Evolutionary conservation across 495 filamentous ascomycete species (phyloP), one percentile per base, ranked within the genome.

Genomic region (Aspergillus sparsus): DNA sequence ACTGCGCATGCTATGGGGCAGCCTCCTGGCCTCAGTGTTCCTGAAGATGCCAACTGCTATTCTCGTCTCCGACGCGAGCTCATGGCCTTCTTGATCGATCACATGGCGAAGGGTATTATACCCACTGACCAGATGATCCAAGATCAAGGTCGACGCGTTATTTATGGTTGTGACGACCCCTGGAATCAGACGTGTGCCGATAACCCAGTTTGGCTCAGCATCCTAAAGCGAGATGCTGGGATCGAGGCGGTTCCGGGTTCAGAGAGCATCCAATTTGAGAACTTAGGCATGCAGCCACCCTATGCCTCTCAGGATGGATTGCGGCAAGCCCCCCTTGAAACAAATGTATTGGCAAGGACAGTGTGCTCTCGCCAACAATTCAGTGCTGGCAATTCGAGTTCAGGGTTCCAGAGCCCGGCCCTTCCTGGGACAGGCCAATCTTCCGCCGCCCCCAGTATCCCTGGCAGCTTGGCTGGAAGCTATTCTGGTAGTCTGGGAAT

Each of bases 111-210:
- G 21, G 86, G 87, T 0, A 55, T 78, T 35, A 70, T 81, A 41
- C 85, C 85, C 6, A 81, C 79, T 33, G 87, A 91, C 65, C 72
- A 73, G 15, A 83, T 87, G 62, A 64, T 91, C 36, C 87, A 89
- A 70, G 76, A 74, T 15, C 77, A 88, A 66, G 87, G 80, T 7
- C 84, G 88, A 53, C 73, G 82, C 32, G 82, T 87, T 57, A 82
- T 90, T 58, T 89, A 87, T 68, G 83, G 82, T 15, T 77, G 69
- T 47, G 83, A 87, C 56, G 88, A 90, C 61, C 77, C 79, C 16
- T 91, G 86, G 86, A 89, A 89, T 57, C 87, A 89, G 68, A 90
- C 87, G 0, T 85, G 82, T 18, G 84, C 87, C 7, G 88, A 91
- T 62, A 86, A 91, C 57, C 73, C 75, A 4, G 68, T 80, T 2